Conservation (phyloP, 164 flowering plant genomes). For the Macadamia tetraphylla region DNA sequence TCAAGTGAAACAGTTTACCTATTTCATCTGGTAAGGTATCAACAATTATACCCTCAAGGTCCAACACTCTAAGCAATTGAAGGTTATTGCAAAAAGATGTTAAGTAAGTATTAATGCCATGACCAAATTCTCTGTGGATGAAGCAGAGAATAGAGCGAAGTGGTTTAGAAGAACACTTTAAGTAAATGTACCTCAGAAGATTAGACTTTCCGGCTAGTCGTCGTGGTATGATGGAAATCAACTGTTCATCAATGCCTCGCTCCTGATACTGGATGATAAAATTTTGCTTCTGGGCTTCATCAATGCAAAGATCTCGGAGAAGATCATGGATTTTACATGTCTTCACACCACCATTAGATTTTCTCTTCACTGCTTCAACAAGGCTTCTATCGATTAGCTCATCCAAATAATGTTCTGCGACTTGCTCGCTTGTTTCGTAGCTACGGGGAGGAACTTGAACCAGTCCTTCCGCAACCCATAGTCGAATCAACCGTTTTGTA, state of each 20-base stretch:
- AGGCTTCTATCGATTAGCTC: conserved; percentile 15
- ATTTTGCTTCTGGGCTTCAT: not conserved
- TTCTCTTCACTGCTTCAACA: conserved; percentile 16
- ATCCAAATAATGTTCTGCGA: conserved; percentile 13
- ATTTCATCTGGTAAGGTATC: no score
- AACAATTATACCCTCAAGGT: not conserved
- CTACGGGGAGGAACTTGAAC: not conserved
- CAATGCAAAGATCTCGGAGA: conserved; percentile 24
- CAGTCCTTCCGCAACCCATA: conserved; percentile 34
- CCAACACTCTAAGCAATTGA: not conserved
- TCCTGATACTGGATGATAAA: not conserved
- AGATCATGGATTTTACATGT: conserved; percentile 41
- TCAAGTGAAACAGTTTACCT: not conserved
- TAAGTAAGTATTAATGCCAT: not conserved
- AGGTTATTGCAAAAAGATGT: not conserved
- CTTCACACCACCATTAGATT: conserved; percentile 26
- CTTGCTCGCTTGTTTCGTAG: conserved; percentile 6
- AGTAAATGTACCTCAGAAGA: no score
- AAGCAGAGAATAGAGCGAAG: no score
- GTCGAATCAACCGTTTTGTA: conserved; percentile 13
- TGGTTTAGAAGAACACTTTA: no score
- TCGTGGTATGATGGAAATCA: no score
- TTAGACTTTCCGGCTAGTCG: no score
- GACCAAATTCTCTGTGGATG: fast-evolving
- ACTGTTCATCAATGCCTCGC: not conserved